Evolutionary conservation across 2,329 filamentous ascomycete species (phyloP).

Genomic region (Fusarium phyllophilum): DNA sequence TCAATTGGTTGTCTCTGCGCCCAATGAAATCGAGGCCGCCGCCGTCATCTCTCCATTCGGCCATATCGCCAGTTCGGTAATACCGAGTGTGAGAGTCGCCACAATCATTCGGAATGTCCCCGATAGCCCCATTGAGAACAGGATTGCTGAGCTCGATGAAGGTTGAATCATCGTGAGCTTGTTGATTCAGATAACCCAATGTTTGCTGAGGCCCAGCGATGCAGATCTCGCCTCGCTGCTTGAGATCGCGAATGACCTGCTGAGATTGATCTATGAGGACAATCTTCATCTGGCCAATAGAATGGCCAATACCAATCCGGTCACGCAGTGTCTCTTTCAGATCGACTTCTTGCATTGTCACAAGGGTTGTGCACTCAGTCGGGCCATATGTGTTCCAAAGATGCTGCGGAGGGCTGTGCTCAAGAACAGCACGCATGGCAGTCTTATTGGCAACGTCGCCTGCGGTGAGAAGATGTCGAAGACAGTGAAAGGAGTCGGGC

Average conservation of each 20-base stretch:
- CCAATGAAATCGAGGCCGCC: neutral
- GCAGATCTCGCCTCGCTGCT: slow-evolving; percentile 1
- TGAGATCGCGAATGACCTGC: neutral
- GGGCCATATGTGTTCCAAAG: slow-evolving; percentile 9
- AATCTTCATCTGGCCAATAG: neutral
- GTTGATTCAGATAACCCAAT: neutral
- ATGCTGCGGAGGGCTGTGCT: neutral
- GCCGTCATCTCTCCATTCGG: slow-evolving; percentile 1
- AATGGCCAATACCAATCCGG: neutral
- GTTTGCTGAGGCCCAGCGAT: neutral
- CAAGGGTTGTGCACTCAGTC: slow-evolving; percentile 1
- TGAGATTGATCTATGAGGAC: neutral
- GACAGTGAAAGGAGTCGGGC: neutral
- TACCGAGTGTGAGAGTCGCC: neutral
- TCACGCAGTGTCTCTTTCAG: neutral
- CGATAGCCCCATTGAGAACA: rapidly evolving
- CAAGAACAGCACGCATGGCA: neutral
- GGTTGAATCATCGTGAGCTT: rapidly evolving
- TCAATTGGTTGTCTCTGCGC: neutral
- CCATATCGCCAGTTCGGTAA: neutral
- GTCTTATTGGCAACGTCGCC: neutral
- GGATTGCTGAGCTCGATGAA: neutral
- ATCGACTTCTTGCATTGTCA: neutral
- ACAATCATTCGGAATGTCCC: neutral
- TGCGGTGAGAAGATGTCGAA: neutral